Evolutionary conservation across 495 filamentous ascomycete genomes (phyloP), one percentile per base, ranked within the genome.

Genomic region (Xylaria sp.): DNA sequence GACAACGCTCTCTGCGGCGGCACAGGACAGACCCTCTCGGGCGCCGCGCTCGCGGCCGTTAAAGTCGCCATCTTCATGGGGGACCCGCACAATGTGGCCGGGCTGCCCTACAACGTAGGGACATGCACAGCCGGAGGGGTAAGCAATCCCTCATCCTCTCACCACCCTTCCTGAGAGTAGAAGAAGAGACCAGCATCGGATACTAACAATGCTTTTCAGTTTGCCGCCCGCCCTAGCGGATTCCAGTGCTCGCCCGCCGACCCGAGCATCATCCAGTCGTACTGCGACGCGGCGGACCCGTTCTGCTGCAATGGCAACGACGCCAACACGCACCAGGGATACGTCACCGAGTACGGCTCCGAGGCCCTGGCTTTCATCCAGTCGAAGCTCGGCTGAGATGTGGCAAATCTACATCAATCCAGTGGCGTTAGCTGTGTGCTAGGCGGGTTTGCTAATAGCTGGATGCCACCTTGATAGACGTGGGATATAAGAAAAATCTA

Each of bases 261-360:
- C 71, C 66, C 79, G 3, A 68, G 53, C 69, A 88, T 86, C 72
- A 86, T 91, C 74, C 77, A 90, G 76, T 88, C 86, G 7, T 91
- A 91, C 82, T 91, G 89, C 76, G 89, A 91, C 80, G 79, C 86
- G 19, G 68, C 84, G 1, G 89, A 91, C 74, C 89, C 89, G 0
- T 90, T 89, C 79, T 91, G 89, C 84, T 90, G 88, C 81, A 90
- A 85, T 65, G 89, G 89, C 65, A 90, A 81, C 75, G 81, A 90
- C 75, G 80, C 82, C 6, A 83, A 85, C 67, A 84, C 83, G 15
- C 89, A 91, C 76, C 86, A 90, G 76, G 83, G 85, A 12, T 91
- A 91, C 70, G 89, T 86, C 55, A 80, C 76, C 66, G 85, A 87
- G 74, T 83, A 84, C 61, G 81, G 82, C 11, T 61, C 72, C 26